Percentiles rank a stretch among this genome's conserved stretches.
Evolutionary conservation across 2,329 filamentous ascomycete species (phyloP).

Genomic region (Beauveria brongniartii): DNA sequence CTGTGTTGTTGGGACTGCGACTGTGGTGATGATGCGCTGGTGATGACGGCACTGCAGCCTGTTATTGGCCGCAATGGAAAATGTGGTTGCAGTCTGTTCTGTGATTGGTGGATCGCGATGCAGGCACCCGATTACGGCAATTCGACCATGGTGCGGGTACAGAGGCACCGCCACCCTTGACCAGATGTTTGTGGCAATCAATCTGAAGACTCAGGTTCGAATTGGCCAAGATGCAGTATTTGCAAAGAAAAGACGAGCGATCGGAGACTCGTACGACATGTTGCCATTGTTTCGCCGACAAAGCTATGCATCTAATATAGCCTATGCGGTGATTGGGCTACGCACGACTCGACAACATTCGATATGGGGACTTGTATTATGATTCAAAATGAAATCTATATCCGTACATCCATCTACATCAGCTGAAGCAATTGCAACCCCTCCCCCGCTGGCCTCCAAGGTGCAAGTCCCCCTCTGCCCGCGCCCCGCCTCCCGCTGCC

Average conservation of each 20-base stretch:
- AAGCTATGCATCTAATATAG: too few relatives aligned
- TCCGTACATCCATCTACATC: background rate
- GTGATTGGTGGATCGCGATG: conserved; percentile 15
- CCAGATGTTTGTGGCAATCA: too few relatives aligned
- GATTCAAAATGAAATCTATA: background rate
- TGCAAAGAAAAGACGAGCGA: too few relatives aligned
- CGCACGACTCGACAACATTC: too few relatives aligned
- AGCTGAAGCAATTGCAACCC: background rate
- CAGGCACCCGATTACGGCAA: conserved; percentile 7
- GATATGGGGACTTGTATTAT: background rate
- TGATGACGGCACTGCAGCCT: background rate
- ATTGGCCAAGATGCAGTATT: too few relatives aligned
- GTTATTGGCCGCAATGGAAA: conserved; percentile 13
- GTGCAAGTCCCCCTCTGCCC: background rate
- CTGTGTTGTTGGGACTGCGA: background rate
- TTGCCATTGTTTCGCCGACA: too few relatives aligned
- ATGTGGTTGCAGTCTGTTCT: conserved; percentile 14
- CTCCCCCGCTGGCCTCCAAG: background rate
- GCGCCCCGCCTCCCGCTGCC: background rate
- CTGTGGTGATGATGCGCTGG: background rate
- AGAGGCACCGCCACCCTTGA: too few relatives aligned
- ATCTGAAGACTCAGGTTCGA: too few relatives aligned
- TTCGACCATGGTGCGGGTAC: background rate
- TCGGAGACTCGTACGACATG: too few relatives aligned
- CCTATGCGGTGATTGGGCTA: too few relatives aligned